phyloP scores from a whole-genome alignment of 1,139 yeast species.

The Geotrichum phurueaensis region DNA sequence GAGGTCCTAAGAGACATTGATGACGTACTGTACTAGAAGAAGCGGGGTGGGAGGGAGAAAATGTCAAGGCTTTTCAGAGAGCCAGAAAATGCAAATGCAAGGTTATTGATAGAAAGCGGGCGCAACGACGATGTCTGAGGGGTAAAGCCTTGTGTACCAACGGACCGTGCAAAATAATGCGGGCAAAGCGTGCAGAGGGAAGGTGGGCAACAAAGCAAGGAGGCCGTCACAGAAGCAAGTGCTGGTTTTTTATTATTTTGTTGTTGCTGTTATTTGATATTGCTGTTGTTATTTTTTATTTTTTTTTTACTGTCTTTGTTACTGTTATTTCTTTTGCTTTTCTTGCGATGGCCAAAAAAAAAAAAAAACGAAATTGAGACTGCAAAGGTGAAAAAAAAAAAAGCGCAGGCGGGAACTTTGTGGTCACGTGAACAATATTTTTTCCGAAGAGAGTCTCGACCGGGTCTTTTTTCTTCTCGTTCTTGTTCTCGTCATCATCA shows the following conservation, averaged over 20 bases:
- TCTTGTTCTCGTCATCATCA: not conserved
- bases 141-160: not conserved
- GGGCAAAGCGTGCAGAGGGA: not conserved
- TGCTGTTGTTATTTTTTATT: not conserved
- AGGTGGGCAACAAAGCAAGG: not conserved
- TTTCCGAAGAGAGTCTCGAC: not conserved
- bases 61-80: not conserved
- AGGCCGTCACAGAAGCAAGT: not conserved
- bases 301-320: not conserved
- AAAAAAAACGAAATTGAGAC: not conserved
- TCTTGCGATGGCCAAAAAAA: not conserved
- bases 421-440: not conserved
- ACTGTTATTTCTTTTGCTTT: not conserved
- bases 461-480: not conserved
- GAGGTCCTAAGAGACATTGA: not conserved
- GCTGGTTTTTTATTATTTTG: not conserved
- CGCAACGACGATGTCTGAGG: not conserved
- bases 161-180: not conserved
- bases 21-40: not conserved
- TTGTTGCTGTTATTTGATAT: not conserved
- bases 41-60: not conserved
- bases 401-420: not conserved
- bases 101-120: not conserved
- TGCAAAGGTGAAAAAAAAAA: not conserved
- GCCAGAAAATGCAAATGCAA: not conserved